phyloP scores from a whole-genome alignment of 768 basidiomycete species.

The Trametopsis cervina region DNA sequence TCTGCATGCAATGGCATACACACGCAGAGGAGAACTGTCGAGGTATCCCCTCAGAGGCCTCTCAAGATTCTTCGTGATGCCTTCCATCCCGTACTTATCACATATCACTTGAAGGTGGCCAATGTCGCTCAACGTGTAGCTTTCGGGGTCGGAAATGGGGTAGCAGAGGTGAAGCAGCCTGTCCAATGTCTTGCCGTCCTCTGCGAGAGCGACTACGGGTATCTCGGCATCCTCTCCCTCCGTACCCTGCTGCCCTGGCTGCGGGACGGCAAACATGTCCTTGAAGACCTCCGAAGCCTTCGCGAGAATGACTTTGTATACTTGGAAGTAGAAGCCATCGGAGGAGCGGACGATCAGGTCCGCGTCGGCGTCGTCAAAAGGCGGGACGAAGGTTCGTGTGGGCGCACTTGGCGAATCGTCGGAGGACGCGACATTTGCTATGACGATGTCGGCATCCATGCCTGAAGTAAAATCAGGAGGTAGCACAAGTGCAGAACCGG shows the following conservation, averaged over 20 bases:
- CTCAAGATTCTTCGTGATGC: not conserved
- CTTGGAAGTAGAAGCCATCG: slow-evolving; percentile 6
- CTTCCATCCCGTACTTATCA: slow-evolving; percentile 11
- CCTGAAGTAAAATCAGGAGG: no score
- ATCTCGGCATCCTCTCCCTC: slow-evolving; percentile 2
- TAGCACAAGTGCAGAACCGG: no score
- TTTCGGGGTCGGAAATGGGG: slow-evolving; percentile 4
- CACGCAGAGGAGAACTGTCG: slow-evolving; percentile 4
- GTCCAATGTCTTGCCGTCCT: slow-evolving; percentile 4
- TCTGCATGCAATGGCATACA: slow-evolving; percentile 11
- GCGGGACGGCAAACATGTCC: slow-evolving; percentile 10
- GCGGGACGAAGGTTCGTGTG: no score
- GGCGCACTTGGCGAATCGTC: no score
- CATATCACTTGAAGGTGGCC: slow-evolving; percentile 4
- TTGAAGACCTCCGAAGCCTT: slow-evolving; percentile 11
- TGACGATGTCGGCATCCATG: no score
- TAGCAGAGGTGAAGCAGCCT: slow-evolving; percentile 10
- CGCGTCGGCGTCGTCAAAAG: slow-evolving; percentile 11
- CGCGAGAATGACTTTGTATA: slow-evolving; percentile 8
- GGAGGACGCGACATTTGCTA: no score
- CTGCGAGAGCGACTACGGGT: slow-evolving; percentile 4
- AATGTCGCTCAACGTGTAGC: slow-evolving; percentile 2
- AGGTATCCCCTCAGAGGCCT: not conserved
- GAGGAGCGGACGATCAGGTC: slow-evolving; percentile 8
- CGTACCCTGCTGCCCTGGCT: slow-evolving; percentile 3